A percentile compares a stretch with the other conserved stretches of the same genome.
Conservation (phyloP, 495 filamentous ascomycete genomes). For the Parathielavia hyrcaniae region DNA sequence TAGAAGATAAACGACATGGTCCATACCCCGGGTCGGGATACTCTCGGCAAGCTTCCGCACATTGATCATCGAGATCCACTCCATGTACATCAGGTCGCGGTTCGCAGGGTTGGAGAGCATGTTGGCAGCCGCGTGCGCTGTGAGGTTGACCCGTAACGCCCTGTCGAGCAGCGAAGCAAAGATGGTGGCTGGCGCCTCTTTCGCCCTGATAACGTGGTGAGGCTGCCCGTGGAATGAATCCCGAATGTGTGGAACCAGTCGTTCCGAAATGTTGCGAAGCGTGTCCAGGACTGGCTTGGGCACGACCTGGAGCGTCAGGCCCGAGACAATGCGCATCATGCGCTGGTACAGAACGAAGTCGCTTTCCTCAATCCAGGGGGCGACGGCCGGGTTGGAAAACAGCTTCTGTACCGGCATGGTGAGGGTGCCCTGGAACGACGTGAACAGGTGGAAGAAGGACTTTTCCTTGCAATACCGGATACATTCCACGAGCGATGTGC, state of each 20-base stretch:
- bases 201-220: slow-evolving; percentile 73
- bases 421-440: slow-evolving; percentile 88
- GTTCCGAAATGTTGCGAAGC: slow-evolving; percentile 75
- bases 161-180: slow-evolving; percentile 81
- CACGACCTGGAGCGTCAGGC: slow-evolving; percentile 79
- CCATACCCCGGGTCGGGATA: slow-evolving; percentile 56
- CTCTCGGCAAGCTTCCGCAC: slow-evolving; percentile 60
- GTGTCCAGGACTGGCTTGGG: slow-evolving; percentile 77
- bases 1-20: slow-evolving; percentile 62
- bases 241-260: slow-evolving; percentile 68
- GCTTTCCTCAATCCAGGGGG: slow-evolving; percentile 89
- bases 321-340: slow-evolving; percentile 85
- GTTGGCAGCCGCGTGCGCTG: slow-evolving; percentile 77
- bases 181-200: slow-evolving; percentile 78
- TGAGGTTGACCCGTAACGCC: slow-evolving; percentile 81
- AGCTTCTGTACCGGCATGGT: slow-evolving; percentile 97
- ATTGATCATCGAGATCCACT: slow-evolving; percentile 78
- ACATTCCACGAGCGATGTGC: slow-evolving; percentile 87
- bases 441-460: slow-evolving; percentile 90
- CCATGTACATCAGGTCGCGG: slow-evolving; percentile 85
- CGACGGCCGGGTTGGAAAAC: slow-evolving; percentile 70
- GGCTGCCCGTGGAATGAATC: slow-evolving; percentile 77
- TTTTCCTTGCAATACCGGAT: slow-evolving; percentile 93
- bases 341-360: slow-evolving; percentile 93
- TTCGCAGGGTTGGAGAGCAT: slow-evolving; percentile 66